Conservation (phyloP, 2,329 filamentous ascomycete genomes). For the Cercospora zeae-maydis region DNA sequence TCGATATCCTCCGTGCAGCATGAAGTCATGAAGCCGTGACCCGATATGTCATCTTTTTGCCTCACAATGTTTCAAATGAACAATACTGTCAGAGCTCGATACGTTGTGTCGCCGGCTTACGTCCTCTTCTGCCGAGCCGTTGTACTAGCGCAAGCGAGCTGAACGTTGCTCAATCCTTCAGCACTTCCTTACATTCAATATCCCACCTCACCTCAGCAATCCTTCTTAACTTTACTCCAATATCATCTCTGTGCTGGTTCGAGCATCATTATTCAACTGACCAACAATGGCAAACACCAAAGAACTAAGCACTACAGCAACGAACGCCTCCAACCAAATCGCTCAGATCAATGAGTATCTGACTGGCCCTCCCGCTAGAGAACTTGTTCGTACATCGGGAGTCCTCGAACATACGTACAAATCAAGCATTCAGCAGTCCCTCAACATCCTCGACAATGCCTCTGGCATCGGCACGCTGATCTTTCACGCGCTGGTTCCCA, state of each 20-base stretch:
- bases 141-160: background rate
- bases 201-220: background rate
- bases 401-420: background rate
- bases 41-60: background rate
- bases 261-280: background rate
- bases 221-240: background rate
- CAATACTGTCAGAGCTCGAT: background rate
- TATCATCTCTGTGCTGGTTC: background rate
- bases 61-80: background rate
- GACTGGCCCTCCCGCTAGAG: background rate
- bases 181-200: background rate
- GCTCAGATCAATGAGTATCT: slow-evolving; percentile 1
- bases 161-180: background rate
- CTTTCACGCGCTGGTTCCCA: background rate
- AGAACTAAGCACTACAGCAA: background rate
- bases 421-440: background rate
- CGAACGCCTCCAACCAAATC: slow-evolving; percentile 2
- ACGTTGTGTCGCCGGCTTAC: background rate
- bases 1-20: background rate
- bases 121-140: background rate
- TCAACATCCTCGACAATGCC: slow-evolving; percentile 1
- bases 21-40: background rate
- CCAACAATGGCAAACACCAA: background rate
- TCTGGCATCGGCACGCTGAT: background rate
- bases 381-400: background rate